Evolutionary conservation across 2,329 filamentous ascomycete genomes (phyloP).

Genomic region (Ciborinia camelliae): DNA sequence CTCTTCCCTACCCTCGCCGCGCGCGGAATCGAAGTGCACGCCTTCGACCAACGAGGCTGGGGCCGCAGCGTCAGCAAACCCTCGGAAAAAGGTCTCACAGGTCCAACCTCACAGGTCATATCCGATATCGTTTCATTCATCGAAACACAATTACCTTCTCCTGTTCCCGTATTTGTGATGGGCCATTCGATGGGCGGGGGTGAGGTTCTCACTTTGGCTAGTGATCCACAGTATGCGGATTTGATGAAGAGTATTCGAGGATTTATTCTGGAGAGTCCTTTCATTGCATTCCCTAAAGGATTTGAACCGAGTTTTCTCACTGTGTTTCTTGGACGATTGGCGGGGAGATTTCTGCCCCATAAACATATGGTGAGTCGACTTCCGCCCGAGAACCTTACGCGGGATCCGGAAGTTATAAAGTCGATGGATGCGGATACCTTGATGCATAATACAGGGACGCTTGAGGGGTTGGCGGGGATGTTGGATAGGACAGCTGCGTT

Average conservation of each 20-base stretch:
- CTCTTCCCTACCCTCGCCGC: constrained; percentile 69
- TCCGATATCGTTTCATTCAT: constrained; percentile 77
- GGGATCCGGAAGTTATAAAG: constrained; percentile 62
- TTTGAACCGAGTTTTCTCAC: constrained; percentile 62
- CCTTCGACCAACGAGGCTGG: constrained; percentile 88
- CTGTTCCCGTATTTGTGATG: constrained; percentile 72
- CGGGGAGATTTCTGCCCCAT: constrained; percentile 62
- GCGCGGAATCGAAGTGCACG: constrained; percentile 70
- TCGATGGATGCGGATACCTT: constrained; percentile 63
- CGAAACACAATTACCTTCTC: constrained; percentile 50
- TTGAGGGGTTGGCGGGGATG: constrained; percentile 75
- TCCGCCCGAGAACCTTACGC: constrained; percentile 60
- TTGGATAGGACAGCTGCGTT: constrained; percentile 68
- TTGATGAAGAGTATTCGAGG: constrained; percentile 63
- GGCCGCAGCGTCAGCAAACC: constrained; percentile 64
- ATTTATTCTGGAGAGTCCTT: constrained; percentile 73
- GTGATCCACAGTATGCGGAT: constrained; percentile 49
- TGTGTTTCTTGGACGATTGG: constrained; percentile 64
- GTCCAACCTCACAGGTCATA: constrained; percentile 69
- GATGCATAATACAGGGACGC: constrained; percentile 78
- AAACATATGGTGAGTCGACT: constrained; percentile 60
- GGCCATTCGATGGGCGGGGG: constrained; percentile 92
- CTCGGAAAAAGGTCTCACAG: constrained; percentile 66
- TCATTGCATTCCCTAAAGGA: constrained; percentile 67
- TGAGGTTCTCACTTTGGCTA: constrained; percentile 62